A percentile compares a stretch with the other conserved stretches of the same genome.
Evolutionary conservation across 2,329 filamentous ascomycete genomes (phyloP).

Genomic region (Xylaria sp.): DNA sequence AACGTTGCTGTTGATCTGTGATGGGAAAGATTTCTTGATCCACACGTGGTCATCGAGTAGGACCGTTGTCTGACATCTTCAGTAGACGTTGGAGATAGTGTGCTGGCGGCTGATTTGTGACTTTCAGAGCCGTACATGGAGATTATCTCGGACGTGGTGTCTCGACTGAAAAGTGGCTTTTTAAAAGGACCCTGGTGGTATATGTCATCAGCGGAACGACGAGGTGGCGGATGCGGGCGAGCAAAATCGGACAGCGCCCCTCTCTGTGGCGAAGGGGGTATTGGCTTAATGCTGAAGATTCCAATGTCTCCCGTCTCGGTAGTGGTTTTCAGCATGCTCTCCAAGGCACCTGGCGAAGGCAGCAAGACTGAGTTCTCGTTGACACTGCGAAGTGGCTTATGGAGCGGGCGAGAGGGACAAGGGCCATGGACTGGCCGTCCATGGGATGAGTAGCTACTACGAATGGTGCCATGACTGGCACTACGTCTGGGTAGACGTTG

Average conservation of each 20-base stretch:
- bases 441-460: slow-evolving; percentile 32
- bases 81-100: slow-evolving; percentile 44
- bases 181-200: slow-evolving; percentile 46
- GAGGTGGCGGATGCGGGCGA: slow-evolving; percentile 33
- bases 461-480: slow-evolving; percentile 38
- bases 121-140: slow-evolving; percentile 59
- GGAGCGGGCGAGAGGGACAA: slow-evolving; percentile 33
- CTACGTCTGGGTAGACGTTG: slow-evolving; percentile 36
- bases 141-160: slow-evolving; percentile 57
- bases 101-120: slow-evolving; percentile 47
- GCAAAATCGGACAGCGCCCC: slow-evolving; percentile 36
- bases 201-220: slow-evolving; percentile 38
- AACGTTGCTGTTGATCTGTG: slow-evolving; percentile 52
- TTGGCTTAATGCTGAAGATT: slow-evolving; percentile 57
- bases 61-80: slow-evolving; percentile 52
- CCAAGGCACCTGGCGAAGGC: slow-evolving; percentile 56
- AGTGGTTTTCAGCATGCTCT: slow-evolving; percentile 67
- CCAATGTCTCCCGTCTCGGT: slow-evolving; percentile 69
- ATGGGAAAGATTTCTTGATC: slow-evolving; percentile 49
- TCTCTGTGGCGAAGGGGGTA: slow-evolving; percentile 38
- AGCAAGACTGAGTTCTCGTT: slow-evolving; percentile 48
- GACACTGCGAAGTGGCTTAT: slow-evolving; percentile 47
- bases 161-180: slow-evolving; percentile 52
- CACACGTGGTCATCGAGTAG: slow-evolving; percentile 58
- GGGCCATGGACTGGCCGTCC: slow-evolving; percentile 22